A percentile compares a stretch with the other conserved stretches of the same genome.
Conservation (phyloP, 345 rosid species). For the Angophora floribunda region DNA sequence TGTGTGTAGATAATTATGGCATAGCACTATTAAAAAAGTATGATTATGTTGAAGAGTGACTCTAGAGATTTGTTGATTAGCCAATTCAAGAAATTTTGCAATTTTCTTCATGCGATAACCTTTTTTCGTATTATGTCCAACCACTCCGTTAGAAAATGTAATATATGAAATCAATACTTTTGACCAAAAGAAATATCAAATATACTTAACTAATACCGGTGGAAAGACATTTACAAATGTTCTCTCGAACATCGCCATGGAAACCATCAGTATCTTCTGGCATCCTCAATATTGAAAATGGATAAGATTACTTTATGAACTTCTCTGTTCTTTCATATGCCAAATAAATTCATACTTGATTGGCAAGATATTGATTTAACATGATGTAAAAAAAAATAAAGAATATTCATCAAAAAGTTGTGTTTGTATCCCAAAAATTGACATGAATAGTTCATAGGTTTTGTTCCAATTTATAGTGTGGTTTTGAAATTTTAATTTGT, state of each 20-base stretch:
- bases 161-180: too few species aligned
- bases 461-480: accelerated
- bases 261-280: neutral
- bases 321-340: neutral
- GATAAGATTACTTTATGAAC: neutral
- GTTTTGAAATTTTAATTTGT: too few species aligned
- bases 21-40: too few species aligned
- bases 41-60: neutral
- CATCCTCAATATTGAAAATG: neutral
- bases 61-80: neutral
- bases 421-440: too few species aligned
- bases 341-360: neutral
- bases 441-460: accelerated
- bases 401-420: neutral
- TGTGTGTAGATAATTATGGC: neutral
- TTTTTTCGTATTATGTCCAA: accelerated
- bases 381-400: neutral
- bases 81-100: neutral
- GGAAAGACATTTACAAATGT: too few species aligned
- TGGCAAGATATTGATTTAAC: neutral
- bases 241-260: neutral
- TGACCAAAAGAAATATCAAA: neutral
- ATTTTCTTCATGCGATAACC: neutral
- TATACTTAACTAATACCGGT: neutral
- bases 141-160: neutral